Percentiles rank a stretch among this genome's conserved stretches.
These are phyloP conservation scores for Phellopilus nigrolimitatus DNA, from an alignment of 1,284 basidiomycete genomes.

Conservation along the genomic window DNA sequence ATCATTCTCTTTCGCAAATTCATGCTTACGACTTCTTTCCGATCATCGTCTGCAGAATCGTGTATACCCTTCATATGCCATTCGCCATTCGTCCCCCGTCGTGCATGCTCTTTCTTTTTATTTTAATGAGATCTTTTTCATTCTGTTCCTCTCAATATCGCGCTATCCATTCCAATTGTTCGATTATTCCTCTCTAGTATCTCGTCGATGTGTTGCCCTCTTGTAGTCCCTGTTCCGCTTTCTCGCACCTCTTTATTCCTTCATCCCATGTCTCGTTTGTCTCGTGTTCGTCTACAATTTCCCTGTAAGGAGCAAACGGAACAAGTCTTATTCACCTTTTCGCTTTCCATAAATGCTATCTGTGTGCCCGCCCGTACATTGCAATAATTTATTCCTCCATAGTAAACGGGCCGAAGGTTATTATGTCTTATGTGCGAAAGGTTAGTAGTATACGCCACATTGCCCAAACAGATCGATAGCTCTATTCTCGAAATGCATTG, in stretches of 20 bases:
- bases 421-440: no score
- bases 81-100: no score
- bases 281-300: not conserved
- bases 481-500: no score
- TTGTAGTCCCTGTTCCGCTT: not conserved
- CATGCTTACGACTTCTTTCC: conserved; percentile 6
- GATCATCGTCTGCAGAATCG: not conserved
- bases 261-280: conserved; percentile 3
- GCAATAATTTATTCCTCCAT: no score
- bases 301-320: not conserved
- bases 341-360: not conserved
- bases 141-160: not conserved
- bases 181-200: not conserved
- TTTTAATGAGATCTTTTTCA: not conserved
- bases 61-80: conserved; percentile 2
- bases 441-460: no score
- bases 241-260: conserved; percentile 1
- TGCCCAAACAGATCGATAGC: no score
- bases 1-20: not conserved
- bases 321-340: not conserved
- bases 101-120: no score
- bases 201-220: not conserved
- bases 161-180: not conserved
- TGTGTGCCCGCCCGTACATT: not conserved
- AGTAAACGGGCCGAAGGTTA: no score